These are phyloP conservation scores for Corynespora cassiicola DNA, from an alignment of 2,329 filamentous ascomycete genomes.

Conservation along the genomic window DNA sequence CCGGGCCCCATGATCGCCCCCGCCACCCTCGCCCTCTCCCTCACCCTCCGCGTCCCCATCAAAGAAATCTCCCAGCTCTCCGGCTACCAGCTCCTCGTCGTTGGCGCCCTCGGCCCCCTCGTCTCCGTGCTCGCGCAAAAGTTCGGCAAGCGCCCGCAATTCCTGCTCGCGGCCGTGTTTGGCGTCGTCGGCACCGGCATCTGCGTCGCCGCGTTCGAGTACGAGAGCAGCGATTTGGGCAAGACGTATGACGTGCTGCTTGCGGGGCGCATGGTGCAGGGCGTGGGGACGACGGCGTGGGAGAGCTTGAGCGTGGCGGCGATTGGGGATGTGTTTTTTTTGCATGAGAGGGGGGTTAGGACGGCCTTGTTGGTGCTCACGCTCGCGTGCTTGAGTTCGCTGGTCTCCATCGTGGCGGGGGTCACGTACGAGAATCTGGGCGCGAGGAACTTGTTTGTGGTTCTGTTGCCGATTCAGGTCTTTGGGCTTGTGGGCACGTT, in stretches of 20 bases:
- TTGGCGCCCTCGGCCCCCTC: constrained; percentile 29
- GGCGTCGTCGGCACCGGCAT: constrained; percentile 39
- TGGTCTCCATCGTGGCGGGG: constrained; percentile 37
- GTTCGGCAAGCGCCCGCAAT: constrained; percentile 43
- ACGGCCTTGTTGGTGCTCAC: constrained; percentile 39
- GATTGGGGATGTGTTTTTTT: constrained; percentile 42
- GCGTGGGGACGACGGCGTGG: constrained; percentile 40
- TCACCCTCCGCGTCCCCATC: constrained; percentile 26
- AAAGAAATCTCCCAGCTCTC: constrained; percentile 30
- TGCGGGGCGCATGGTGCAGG: constrained; percentile 40
- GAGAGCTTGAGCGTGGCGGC: constrained; percentile 41
- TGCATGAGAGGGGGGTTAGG: constrained; percentile 38
- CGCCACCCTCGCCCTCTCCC: constrained; percentile 25
- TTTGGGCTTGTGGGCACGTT: constrained; percentile 27
- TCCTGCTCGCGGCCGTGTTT: constrained; percentile 37
- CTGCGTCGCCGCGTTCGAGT: constrained; percentile 35
- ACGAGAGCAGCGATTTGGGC: constrained; percentile 11
- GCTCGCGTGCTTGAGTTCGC: constrained; percentile 34
- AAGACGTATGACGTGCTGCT: constrained; percentile 39
- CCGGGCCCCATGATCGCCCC: constrained; percentile 32
- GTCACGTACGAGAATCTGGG: constrained; percentile 34
- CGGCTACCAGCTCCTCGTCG: constrained; percentile 28
- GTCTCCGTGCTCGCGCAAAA: constrained; percentile 44
- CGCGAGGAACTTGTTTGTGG: constrained; percentile 35
- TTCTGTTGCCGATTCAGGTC: constrained; percentile 35